Base-by-base conservation (phyloP, 768 basidiomycete species). In the Suillus tomentosus region DNA sequence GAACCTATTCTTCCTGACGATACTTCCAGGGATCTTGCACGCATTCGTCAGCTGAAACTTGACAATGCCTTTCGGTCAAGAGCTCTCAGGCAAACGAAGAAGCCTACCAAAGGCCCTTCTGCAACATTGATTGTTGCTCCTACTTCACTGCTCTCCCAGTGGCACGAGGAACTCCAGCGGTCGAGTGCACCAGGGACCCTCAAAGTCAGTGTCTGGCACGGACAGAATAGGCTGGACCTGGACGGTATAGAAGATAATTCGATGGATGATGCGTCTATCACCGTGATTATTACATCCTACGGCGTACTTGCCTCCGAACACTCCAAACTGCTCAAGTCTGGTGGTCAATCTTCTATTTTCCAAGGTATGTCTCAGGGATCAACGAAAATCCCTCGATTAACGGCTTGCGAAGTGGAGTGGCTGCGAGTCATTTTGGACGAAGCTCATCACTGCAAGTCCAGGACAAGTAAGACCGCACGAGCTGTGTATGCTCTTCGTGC, bases 61-160 rank as follows among this genome's bases (percentile, higher is more conserved):
- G 84, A 90, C 70, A 82, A 73, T 58, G 84, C 86, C 0, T 93
- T 94, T 76, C 82, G 84, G 42, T 74, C 85, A 19, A 76, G 76
- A 5, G 68, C 76, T 8, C 68, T 73, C 37, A 77, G 77, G 15
- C 79, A 78, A 63, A 63, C 60, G 64, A 60, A 67, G 51, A 69
- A 70, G 43, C 64, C 74, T 37, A 58, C 62, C 3, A 75, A 70
- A 22, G 75, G 77, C 7, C 79, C 79, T 9, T 82, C 82, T 7
- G 91, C 92, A 0, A 98, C 96, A 4, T 79, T 99, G 7, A 90
- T 99, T 54, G 91, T 99, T 36, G 94, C 94, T 15, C 96, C 96
- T 1, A 92, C 96, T 6, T 95, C 94, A 11, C 80, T 99, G 42
- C 81, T 98, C 5, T 78, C 84, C n/a, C 96, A 99, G 73, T 99